Percentiles rank a stretch among this genome's conserved stretches.
These are phyloP conservation scores for Colletotrichum orbiculare DNA, from an alignment of 2,329 filamentous ascomycete species.

Conservation along the genomic window DNA sequence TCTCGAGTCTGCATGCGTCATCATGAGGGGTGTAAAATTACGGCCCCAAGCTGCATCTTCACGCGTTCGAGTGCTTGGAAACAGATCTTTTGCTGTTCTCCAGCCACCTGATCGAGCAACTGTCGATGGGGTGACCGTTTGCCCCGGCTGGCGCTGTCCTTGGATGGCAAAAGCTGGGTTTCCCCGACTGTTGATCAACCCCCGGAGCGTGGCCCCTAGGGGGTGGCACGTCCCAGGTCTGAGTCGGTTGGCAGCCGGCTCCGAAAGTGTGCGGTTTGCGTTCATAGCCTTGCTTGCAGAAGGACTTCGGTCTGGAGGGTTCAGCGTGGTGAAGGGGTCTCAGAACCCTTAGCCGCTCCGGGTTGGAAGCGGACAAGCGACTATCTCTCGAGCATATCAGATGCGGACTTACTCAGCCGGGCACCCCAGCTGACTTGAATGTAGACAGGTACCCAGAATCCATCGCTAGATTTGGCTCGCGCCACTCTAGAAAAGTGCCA, in stretches of 20 bases:
- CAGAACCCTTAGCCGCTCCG: not conserved
- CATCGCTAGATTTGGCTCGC: no score
- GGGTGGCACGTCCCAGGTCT: slow-evolving; percentile 1
- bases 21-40: not conserved
- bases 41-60: not conserved
- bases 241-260: slow-evolving; percentile 1
- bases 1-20: slow-evolving; percentile 4
- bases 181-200: not conserved
- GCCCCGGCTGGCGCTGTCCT: not conserved
- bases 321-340: not conserved
- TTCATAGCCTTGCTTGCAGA: not conserved
- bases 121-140: not conserved
- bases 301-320: slow-evolving; percentile 6
- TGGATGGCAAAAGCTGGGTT: not conserved
- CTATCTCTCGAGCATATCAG: not conserved
- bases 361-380: not conserved
- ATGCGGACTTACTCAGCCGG: slow-evolving; percentile 13
- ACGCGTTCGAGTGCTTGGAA: not conserved
- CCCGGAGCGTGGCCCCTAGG: not conserved
- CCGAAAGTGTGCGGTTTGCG: not conserved
- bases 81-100: not conserved
- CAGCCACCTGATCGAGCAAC: not conserved
- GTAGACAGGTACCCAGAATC: not conserved
- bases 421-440: slow-evolving; percentile 9
- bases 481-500: no score